Evolutionary conservation across 148 eudicot genomes (phyloP), one percentile per base, ranked within the genome.

Genomic region (Rheum nobile): DNA sequence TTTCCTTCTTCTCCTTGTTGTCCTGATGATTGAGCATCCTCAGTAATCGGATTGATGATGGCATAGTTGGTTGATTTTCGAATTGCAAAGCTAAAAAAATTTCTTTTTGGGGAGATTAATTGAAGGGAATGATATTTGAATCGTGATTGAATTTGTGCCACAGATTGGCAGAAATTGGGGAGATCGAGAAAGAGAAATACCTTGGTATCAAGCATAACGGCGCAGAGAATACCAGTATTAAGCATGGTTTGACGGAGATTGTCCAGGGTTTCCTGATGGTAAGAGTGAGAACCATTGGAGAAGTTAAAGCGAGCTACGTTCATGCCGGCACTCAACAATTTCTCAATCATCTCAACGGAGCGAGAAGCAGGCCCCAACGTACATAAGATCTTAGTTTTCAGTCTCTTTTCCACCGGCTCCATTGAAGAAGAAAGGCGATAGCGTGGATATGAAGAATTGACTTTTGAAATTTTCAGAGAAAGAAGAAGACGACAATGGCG

Each of bases 231-330:
- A n/a, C n/a, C n/a, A n/a, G n/a, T n/a, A n/a, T n/a, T n/a, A n/a
- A n/a, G n/a, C n/a, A n/a, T n/a, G n/a, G n/a, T n/a, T n/a, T n/a
- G n/a, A n/a, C n/a, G n/a, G n/a, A n/a, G n/a, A n/a, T n/a, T n/a
- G n/a, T n/a, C n/a, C n/a, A n/a, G n/a, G n/a, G n/a, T n/a, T n/a
- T n/a, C n/a, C n/a, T n/a, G n/a, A n/a, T n/a, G n/a, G n/a, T n/a
- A n/a, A 43, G 47, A 8, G 47, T 63, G 69, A 63, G 69, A 26
- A 2, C 69, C 69, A 17, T 63, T 35, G 35, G 69, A 63, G 69
- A 63, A 63, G 69, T 63, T 63, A 35, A 63, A 63, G 34, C 69
- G 34, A 63, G 69, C 69, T 19, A 63, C 69, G 38, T 63, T 63
- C 69, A 63, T 26, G 34, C 69, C 69, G 38, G 69, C 69, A 6